phyloP scores from a whole-genome alignment of 2,329 filamentous ascomycete genomes.

The Aspergillus sp. region DNA sequence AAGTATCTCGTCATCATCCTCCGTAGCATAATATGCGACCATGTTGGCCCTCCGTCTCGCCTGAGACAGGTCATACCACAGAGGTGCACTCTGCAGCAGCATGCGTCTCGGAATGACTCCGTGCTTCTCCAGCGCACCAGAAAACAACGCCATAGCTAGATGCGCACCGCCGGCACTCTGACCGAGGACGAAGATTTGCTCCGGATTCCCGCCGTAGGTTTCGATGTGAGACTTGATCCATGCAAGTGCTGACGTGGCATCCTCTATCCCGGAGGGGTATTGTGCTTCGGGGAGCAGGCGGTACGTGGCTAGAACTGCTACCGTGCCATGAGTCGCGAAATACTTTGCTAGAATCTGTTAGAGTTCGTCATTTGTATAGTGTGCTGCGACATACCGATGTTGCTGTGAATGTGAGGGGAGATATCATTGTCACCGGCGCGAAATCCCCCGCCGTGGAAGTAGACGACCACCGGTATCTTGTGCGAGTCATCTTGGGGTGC shows the following conservation, averaged over 20 bases:
- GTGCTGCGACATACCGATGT: constrained; percentile 3
- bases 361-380: neutral
- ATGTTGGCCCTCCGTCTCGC: constrained; percentile 1
- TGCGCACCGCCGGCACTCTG: constrained; percentile 5
- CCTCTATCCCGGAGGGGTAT: constrained; percentile 1
- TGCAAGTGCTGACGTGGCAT: neutral
- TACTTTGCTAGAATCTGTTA: neutral
- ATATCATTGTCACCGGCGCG: constrained; percentile 5
- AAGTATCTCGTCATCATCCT: neutral
- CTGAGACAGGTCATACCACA: constrained; percentile 3
- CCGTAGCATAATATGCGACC: constrained; percentile 3
- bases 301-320: constrained; percentile 1
- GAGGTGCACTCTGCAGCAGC: constrained; percentile 3
- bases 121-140: neutral
- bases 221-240: neutral
- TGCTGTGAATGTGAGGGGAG: constrained; percentile 1
- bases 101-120: neutral
- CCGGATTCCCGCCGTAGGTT: neutral
- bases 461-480: neutral
- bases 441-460: constrained; percentile 7
- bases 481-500: fast-evolving
- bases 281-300: constrained; percentile 1
- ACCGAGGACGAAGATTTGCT: neutral
- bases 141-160: constrained; percentile 3
- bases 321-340: neutral